Percentiles rank a stretch among this genome's conserved stretches.
Evolutionary conservation across 2,329 filamentous ascomycete genomes (phyloP).

Genomic region (Chrysoporthe cubensis): DNA sequence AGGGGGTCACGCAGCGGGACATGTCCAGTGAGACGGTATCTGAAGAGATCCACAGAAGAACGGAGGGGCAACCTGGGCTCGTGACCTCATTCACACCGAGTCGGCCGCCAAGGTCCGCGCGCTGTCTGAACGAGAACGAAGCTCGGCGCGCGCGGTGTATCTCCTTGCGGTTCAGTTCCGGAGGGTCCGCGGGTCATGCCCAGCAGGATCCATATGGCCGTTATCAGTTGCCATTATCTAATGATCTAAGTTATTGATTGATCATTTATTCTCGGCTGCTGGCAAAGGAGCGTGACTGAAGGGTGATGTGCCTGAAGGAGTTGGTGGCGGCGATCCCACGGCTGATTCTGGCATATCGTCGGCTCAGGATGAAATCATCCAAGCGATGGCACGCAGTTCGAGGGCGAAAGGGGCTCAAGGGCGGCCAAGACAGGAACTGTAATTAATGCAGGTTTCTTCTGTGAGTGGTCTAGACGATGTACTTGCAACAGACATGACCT

Average conservation of each 20-base stretch:
- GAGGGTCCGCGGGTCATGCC: background rate
- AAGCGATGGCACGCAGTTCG: background rate
- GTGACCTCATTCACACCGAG: background rate
- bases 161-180: background rate
- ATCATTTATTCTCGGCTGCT: background rate
- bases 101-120: background rate
- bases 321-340: slow-evolving; percentile 8
- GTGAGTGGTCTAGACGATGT: background rate
- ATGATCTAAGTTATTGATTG: background rate
- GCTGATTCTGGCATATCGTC: background rate
- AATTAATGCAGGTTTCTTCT: background rate
- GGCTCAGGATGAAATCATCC: background rate
- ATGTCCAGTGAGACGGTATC: background rate
- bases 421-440: background rate
- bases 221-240: background rate
- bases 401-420: background rate
- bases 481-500: background rate
- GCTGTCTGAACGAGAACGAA: background rate
- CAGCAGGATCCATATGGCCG: background rate
- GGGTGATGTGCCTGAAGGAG: slow-evolving; percentile 11
- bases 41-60: background rate
- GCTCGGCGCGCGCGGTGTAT: background rate
- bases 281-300: background rate
- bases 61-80: background rate
- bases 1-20: background rate